Percentiles rank a stretch among this genome's conserved stretches.
Evolutionary conservation across 2,329 filamentous ascomycete genomes (phyloP).

Genomic region (Cordyceps javanica): DNA sequence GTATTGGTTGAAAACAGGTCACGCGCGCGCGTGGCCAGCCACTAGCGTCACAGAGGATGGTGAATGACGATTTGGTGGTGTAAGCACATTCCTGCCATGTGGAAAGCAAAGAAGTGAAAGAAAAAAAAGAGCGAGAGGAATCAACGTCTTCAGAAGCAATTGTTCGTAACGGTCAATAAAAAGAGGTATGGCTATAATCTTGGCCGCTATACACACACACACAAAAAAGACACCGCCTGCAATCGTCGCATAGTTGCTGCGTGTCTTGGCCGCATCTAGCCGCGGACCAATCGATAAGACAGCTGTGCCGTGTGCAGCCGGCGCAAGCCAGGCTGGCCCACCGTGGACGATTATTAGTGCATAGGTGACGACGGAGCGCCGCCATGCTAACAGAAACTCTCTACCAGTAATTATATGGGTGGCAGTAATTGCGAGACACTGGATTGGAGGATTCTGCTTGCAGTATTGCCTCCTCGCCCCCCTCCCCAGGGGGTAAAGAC

Average conservation of each 20-base stretch:
- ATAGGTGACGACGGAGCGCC: too few species aligned
- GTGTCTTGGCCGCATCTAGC: slow-evolving; percentile 1
- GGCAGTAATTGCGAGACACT: neutral
- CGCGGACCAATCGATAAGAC: slow-evolving; percentile 17
- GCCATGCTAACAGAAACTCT: too few species aligned
- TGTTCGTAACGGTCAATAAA: neutral
- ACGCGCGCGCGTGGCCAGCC: slow-evolving; percentile 4
- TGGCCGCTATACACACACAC: too few species aligned
- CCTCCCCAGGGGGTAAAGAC: neutral
- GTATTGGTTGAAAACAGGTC: slow-evolving; percentile 8
- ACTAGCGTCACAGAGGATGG: slow-evolving; percentile 3
- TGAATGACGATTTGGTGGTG: neutral
- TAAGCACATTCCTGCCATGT: neutral
- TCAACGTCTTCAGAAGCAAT: too few species aligned
- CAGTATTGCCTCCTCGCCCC: too few species aligned
- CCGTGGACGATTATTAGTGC: too few species aligned
- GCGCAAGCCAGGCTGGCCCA: slow-evolving; percentile 14
- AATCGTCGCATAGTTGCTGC: neutral
- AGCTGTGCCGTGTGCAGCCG: slow-evolving; percentile 25
- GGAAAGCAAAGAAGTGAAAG: neutral
- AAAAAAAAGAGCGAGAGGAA: too few species aligned
- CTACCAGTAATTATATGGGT: too few species aligned
- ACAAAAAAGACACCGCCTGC: neutral
- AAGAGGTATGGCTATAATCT: neutral
- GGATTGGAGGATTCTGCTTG: neutral